Evolutionary conservation across 1,284 basidiomycete species (phyloP).

Genomic region (Trichosporon ovoides): DNA sequence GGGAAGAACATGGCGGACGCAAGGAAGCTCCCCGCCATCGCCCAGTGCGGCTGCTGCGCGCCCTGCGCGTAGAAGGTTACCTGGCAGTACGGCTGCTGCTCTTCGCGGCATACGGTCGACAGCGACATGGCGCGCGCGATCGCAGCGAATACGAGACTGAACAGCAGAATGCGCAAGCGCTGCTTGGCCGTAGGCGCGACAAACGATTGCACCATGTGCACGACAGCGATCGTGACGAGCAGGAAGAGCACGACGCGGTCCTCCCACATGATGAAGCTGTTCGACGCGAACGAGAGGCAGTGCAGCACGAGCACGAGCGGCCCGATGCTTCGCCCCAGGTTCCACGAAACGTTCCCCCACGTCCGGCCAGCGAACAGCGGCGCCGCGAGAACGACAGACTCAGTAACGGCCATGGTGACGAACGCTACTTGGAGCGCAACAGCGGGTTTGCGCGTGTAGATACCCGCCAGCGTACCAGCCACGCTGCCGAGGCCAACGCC

Average conservation of each 20-base stretch:
- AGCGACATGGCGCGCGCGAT: slow-evolving; percentile 67
- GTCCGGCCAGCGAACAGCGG: slow-evolving; percentile 18
- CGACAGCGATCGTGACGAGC: slow-evolving; percentile 56
- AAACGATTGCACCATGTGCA: slow-evolving; percentile 58
- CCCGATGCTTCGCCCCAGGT: slow-evolving; percentile 41
- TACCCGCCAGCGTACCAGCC: slow-evolving; percentile 34
- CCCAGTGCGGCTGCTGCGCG: slow-evolving; percentile 58
- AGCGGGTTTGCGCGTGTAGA: slow-evolving; percentile 48
- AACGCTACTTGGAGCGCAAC: slow-evolving; percentile 49
- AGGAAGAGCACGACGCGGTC: slow-evolving; percentile 75
- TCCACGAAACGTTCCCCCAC: slow-evolving; percentile 17
- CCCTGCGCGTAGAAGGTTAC: slow-evolving; percentile 79
- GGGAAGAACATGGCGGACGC: slow-evolving; percentile 58
- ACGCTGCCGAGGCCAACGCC: slow-evolving; percentile 25
- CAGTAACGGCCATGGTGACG: slow-evolving; percentile 27
- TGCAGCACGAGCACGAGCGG: slow-evolving; percentile 62
- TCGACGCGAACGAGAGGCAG: slow-evolving; percentile 70
- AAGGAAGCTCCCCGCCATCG: slow-evolving; percentile 58
- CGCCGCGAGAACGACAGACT: slow-evolving; percentile 37
- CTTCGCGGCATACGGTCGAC: slow-evolving; percentile 86
- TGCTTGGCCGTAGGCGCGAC: slow-evolving; percentile 63
- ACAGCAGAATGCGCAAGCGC: slow-evolving; percentile 68
- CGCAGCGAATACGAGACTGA: slow-evolving; percentile 62
- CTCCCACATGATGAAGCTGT: slow-evolving; percentile 96
- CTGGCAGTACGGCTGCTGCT: slow-evolving; percentile 79